A percentile compares a stretch with the other conserved stretches of the same genome.
phyloP scores from a whole-genome alignment of 805 yeast species.

The Myxozyma lipomycoides region DNA sequence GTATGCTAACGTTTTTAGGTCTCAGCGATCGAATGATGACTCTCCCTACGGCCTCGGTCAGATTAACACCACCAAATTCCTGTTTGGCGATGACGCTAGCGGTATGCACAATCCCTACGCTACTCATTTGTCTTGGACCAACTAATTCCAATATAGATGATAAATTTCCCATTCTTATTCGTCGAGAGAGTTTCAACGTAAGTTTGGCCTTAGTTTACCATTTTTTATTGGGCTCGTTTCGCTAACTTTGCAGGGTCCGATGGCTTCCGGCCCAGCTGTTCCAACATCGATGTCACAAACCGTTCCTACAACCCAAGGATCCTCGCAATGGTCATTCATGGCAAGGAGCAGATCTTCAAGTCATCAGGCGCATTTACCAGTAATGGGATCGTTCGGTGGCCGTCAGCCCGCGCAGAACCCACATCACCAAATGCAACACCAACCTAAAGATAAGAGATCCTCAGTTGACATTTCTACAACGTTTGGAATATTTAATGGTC shows the following conservation, averaged over 20 bases:
- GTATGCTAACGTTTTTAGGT: no score
- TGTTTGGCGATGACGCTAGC: slow-evolving; percentile 21
- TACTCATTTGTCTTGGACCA: slow-evolving; percentile 4
- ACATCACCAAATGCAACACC: no score
- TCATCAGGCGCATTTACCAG: slow-evolving; percentile 23
- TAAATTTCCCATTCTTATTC: slow-evolving; percentile 36
- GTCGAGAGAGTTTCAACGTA: slow-evolving; percentile 31
- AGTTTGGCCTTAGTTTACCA: neutral
- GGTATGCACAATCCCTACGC: slow-evolving; percentile 5
- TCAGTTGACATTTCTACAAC: slow-evolving; percentile 8
- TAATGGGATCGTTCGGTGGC: neutral
- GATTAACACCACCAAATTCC: slow-evolving; percentile 21
- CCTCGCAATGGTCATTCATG: slow-evolving; percentile 19
- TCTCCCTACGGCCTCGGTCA: slow-evolving; percentile 19
- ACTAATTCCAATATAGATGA: slow-evolving; percentile 31
- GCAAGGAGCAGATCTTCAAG: slow-evolving; percentile 10
- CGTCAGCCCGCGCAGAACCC: slow-evolving; percentile 1
- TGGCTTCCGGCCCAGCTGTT: no score
- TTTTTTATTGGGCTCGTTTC: neutral
- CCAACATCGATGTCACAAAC: slow-evolving; percentile 7
- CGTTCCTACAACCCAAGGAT: slow-evolving; percentile 3
- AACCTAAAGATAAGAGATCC: slow-evolving; percentile 16
- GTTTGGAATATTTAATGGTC: slow-evolving; percentile 11
- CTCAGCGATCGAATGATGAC: slow-evolving; percentile 14
- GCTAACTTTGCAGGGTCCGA: no score